These are phyloP conservation scores for Phialocephala sp. DNA, from an alignment of 2,329 filamentous ascomycete genomes.

Conservation along the genomic window DNA sequence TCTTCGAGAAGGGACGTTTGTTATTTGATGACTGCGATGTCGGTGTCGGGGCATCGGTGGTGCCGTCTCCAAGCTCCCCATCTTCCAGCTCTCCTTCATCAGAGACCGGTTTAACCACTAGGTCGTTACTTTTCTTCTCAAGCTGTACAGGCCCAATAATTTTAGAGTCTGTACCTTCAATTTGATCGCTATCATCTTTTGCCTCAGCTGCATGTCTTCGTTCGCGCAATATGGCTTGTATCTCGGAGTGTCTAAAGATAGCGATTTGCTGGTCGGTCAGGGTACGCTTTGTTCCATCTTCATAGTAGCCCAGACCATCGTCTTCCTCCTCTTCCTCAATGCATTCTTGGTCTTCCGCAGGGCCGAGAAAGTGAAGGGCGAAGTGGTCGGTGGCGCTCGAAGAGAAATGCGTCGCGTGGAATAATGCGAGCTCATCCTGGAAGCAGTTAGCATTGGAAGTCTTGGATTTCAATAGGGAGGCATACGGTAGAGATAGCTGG, in stretches of 20 bases:
- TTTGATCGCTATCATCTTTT: slow-evolving; percentile 12
- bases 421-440: slow-evolving; percentile 39
- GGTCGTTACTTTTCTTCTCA: neutral
- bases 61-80: slow-evolving; percentile 28
- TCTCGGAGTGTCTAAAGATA: slow-evolving; percentile 89
- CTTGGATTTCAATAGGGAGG: slow-evolving; percentile 11
- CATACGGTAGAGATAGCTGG: slow-evolving; percentile 49
- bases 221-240: slow-evolving; percentile 71
- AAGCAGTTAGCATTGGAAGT: slow-evolving; percentile 18
- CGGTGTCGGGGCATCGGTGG: slow-evolving; percentile 17
- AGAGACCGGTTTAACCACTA: slow-evolving; percentile 7
- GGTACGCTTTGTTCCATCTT: slow-evolving; percentile 85
- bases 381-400: slow-evolving; percentile 58
- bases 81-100: slow-evolving; percentile 26
- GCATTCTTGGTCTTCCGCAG: slow-evolving; percentile 56
- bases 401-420: slow-evolving; percentile 40
- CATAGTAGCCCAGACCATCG: slow-evolving; percentile 81
- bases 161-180: neutral
- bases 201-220: slow-evolving; percentile 43
- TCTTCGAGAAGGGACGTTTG: slow-evolving; percentile 26
- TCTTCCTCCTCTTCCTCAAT: slow-evolving; percentile 53
- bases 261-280: slow-evolving; percentile 89
- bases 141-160: neutral
- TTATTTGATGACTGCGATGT: slow-evolving; percentile 18
- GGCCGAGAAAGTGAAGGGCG: slow-evolving; percentile 50